Evolutionary conservation across 2,329 filamentous ascomycete genomes (phyloP), one percentile per base, ranked within the genome.

Genomic region (Samsoniella hepiali): DNA sequence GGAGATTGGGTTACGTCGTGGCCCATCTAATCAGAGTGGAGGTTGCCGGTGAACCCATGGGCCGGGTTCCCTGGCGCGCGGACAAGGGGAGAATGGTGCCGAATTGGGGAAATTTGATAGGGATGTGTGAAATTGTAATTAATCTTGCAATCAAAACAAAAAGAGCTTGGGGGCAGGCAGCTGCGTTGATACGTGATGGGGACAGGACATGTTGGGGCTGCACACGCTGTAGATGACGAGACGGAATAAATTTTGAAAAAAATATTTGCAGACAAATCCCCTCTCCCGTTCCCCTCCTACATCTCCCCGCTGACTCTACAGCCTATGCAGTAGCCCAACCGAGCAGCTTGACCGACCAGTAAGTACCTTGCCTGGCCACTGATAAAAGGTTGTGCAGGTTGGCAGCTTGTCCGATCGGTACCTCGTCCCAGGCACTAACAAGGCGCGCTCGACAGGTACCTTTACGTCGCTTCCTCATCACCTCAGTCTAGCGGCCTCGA

Each of bases 61-160:
- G 47, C 31, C 49, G 38, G 49, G 38, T 61, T 38, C 38, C 58
- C 58, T 54, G 50, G 13, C 40, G 17, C 17, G 15, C 22, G 5
- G 32, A 22, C 34, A 40, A 59, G 58, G 49, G 50, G 17, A 54
- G 55, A 55, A 47, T 61, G 50, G 40, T 47, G 22, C 36, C n/a
- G 58, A 61, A 55, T 54, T 54, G 50, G 56, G 58, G 58, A 61
- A 55, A 61, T 61, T 61, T 61, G 58, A 61, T 61, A 49, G 58
- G 49, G n/a, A 53, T 32, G 8, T 51, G 15, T 32, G 27, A 38
- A 58, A 22, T 34, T 49, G 34, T 51, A 40, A 32, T 51, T 51
- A 40, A 59, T 59, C 34, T 42, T 59, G 57, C 27, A 34, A 44
- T 27, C 40, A 53, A 40, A 32, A 54, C 51, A 44, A 32, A 51